A percentile compares a stretch with the other conserved stretches of the same genome.
These are phyloP conservation scores for Tinospora cordifolia DNA, from an alignment of 164 flowering plant genomes.

Conservation along the genomic window DNA sequence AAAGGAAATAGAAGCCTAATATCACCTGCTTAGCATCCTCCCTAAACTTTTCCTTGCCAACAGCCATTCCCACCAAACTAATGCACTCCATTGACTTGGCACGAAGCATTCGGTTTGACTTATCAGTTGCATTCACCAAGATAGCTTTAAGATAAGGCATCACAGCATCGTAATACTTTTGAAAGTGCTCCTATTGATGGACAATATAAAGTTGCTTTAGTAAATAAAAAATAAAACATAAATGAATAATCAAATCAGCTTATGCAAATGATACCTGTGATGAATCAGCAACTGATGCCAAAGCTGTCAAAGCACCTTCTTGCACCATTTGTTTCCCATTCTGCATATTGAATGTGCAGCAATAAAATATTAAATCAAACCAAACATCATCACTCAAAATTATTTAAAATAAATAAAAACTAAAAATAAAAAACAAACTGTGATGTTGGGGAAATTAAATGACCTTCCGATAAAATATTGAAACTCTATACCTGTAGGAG, in stretches of 20 bases:
- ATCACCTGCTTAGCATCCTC: constrained; percentile 92
- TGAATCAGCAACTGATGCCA: constrained; percentile 99
- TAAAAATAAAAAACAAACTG: no score
- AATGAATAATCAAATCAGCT: no score
- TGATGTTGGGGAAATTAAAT: no score
- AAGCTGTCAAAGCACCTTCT: constrained; percentile 97
- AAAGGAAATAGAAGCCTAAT: background rate
- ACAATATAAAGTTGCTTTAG: background rate
- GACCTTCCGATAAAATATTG: no score
- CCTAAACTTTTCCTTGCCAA: constrained; percentile 96
- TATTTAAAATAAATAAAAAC: no score
- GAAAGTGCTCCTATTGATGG: constrained; percentile 69
- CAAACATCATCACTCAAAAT: background rate
- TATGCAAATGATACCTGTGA: constrained; percentile 67
- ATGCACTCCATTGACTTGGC: constrained; percentile 99
- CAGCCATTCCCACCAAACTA: constrained; percentile 99
- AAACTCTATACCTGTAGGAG: constrained; percentile 68
- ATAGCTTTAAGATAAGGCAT: constrained; percentile 93
- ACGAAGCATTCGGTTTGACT: constrained; percentile 96
- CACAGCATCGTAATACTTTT: constrained; percentile 93
- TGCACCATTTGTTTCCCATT: constrained; percentile 98
- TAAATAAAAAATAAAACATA: background rate
- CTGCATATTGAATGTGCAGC: constrained; percentile 28
- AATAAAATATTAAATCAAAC: background rate
- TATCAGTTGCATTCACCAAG: constrained; percentile 85